Evolutionary conservation across 2,329 filamentous ascomycete genomes (phyloP).

Genomic region (Claviceps monticola): DNA sequence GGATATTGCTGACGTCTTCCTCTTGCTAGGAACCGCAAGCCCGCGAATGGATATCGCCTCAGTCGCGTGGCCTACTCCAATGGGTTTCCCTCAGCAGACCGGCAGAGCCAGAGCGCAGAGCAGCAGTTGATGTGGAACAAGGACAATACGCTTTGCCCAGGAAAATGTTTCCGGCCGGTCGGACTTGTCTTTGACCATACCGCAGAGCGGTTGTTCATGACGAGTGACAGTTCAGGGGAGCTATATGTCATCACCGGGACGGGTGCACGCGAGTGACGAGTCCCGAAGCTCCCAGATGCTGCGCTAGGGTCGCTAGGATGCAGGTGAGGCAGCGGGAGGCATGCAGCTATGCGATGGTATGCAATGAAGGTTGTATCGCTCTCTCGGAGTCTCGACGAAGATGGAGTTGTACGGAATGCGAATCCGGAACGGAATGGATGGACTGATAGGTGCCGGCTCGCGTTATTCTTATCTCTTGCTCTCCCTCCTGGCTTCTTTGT

Average conservation of each 20-base stretch:
- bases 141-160: slow-evolving; percentile 30
- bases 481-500: no score
- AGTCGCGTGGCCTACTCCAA: slow-evolving; percentile 21
- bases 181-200: slow-evolving; percentile 26
- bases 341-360: no score
- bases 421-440: no score
- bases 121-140: slow-evolving; percentile 35
- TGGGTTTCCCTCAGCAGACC: slow-evolving; percentile 19
- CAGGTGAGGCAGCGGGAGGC: no score
- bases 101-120: slow-evolving; percentile 26
- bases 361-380: no score
- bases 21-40: slow-evolving; percentile 17
- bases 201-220: slow-evolving; percentile 35
- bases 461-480: no score
- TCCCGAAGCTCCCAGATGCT: no score
- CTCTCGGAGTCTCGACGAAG: no score
- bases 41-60: slow-evolving; percentile 24
- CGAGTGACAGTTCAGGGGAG: slow-evolving; percentile 39
- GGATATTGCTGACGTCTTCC: not conserved
- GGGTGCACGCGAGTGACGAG: no score
- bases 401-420: no score
- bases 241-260: slow-evolving; percentile 30
- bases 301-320: no score
- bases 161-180: slow-evolving; percentile 37
- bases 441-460: no score